These are phyloP conservation scores for Pisolithus sp. DNA, from an alignment of 768 basidiomycete genomes.

Conservation along the genomic window DNA sequence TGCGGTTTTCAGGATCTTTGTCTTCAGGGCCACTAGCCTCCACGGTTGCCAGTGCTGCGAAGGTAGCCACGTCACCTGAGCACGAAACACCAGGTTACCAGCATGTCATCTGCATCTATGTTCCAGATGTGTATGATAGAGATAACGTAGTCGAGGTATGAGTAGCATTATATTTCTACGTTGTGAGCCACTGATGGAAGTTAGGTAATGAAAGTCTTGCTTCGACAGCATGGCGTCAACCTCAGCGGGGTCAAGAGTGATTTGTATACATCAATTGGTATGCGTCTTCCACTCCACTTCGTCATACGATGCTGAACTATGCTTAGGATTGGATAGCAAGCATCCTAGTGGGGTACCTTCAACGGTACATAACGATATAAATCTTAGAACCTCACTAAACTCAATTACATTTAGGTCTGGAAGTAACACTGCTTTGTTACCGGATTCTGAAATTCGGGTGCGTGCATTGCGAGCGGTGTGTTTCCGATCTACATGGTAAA, in stretches of 20 bases:
- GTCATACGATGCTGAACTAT: background rate
- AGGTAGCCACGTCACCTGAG: constrained; percentile 60
- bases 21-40: constrained; percentile 55
- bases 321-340: constrained; percentile 66
- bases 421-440: constrained; percentile 54
- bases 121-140: constrained; percentile 68
- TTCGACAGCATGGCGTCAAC: constrained; percentile 59
- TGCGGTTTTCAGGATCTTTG: constrained; percentile 44
- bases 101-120: constrained; percentile 66
- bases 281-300: background rate
- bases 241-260: constrained; percentile 68
- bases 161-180: background rate
- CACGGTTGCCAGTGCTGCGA: constrained; percentile 50
- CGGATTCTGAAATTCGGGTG: constrained; percentile 60
- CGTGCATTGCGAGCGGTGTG: background rate
- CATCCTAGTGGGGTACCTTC: constrained; percentile 67
- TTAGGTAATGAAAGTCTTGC: constrained; percentile 61
- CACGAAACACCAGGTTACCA: constrained; percentile 43
- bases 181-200: background rate
- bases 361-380: constrained; percentile 39
- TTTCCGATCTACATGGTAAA: background rate
- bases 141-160: constrained; percentile 47
- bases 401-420: constrained; percentile 47
- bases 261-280: constrained; percentile 60
- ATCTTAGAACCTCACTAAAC: background rate